A percentile compares a stretch with the other conserved stretches of the same genome.
Conservation (phyloP, 1,139 yeast species). For the Yamadazyma blattariae region DNA sequence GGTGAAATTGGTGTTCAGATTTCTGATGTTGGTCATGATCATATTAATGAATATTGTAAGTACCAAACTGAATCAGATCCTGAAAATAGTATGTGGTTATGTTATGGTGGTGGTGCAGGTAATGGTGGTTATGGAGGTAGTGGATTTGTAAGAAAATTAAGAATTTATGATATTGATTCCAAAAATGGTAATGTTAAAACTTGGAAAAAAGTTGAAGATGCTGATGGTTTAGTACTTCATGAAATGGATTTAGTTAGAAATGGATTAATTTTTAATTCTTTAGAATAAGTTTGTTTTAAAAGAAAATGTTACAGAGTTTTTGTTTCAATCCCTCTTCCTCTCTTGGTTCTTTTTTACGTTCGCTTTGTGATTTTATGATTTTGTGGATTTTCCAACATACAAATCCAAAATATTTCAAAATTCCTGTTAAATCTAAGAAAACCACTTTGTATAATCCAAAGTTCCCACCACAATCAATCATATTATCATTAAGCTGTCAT, state of each 20-base stretch:
- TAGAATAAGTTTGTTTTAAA: too few relatives aligned
- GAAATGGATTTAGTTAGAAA: conserved; percentile 52
- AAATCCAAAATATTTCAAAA: too few relatives aligned
- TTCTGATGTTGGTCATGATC: conserved; percentile 88
- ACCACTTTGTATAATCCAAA: too few relatives aligned
- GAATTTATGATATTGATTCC: conserved; percentile 68
- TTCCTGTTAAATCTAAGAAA: too few relatives aligned
- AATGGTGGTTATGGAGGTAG: conserved; percentile 96
- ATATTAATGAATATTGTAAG: conserved; percentile 83
- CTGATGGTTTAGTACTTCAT: conserved; percentile 53
- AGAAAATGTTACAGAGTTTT: too few relatives aligned
- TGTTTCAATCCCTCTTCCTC: too few relatives aligned
- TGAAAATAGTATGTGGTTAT: conserved; percentile 65
- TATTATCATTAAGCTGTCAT: too few relatives aligned
- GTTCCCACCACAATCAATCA: too few relatives aligned
- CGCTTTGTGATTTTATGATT: too few relatives aligned
- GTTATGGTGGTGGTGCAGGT: conserved; percentile 92
- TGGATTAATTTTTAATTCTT: conserved; percentile 35
- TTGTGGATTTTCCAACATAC: too few relatives aligned
- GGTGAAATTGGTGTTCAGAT: conserved; percentile 66
- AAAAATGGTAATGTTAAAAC: conserved; percentile 49
- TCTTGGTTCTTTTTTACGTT: too few relatives aligned
- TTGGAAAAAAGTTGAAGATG: conserved; percentile 68
- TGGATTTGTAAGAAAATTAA: conserved; percentile 72
- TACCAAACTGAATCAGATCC: conserved; percentile 17